phyloP scores from a whole-genome alignment of 371 early-diverging fungal species.

The Rhizopus delemar region DNA sequence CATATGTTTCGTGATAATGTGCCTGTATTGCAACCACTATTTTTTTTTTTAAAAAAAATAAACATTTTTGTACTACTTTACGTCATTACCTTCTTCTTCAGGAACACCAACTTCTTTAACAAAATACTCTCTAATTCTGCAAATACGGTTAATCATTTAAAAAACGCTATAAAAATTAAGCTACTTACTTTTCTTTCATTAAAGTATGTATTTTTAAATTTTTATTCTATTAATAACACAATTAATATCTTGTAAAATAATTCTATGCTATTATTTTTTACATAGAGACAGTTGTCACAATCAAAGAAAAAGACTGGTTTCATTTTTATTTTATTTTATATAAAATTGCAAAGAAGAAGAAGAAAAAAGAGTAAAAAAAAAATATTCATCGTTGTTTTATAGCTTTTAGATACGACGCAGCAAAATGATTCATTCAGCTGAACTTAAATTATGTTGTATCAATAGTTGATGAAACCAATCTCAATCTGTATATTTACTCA shows the following conservation, averaged over 20 bases:
- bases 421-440: slow-evolving; percentile 2
- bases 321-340: slow-evolving; percentile 16
- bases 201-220: slow-evolving; percentile 57
- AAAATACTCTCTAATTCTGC: slow-evolving; percentile 60
- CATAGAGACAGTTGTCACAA: slow-evolving; percentile 85
- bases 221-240: slow-evolving; percentile 32
- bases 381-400: slow-evolving; percentile 1
- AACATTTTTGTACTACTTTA: neutral
- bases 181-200: slow-evolving; percentile 61
- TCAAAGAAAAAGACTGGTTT: slow-evolving; percentile 78
- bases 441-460: neutral
- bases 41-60: slow-evolving; percentile 3
- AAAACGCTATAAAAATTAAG: neutral
- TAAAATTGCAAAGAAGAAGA: neutral
- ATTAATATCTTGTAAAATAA: neutral
- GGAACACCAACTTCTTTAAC: slow-evolving; percentile 50
- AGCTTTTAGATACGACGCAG: slow-evolving; percentile 5
- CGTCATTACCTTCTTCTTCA: slow-evolving; percentile 38
- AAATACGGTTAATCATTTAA: neutral
- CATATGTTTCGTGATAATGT: slow-evolving; percentile 70
- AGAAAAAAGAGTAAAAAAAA: neutral
- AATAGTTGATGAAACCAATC: neutral
- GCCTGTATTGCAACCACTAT: slow-evolving; percentile 52
- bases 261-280: slow-evolving; percentile 16
- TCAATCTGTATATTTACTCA: too few relatives aligned